Percentiles rank a stretch among this genome's conserved stretches.
These are phyloP conservation scores for Calocybe cyanea DNA, from an alignment of 768 basidiomycete species.

Conservation along the genomic window DNA sequence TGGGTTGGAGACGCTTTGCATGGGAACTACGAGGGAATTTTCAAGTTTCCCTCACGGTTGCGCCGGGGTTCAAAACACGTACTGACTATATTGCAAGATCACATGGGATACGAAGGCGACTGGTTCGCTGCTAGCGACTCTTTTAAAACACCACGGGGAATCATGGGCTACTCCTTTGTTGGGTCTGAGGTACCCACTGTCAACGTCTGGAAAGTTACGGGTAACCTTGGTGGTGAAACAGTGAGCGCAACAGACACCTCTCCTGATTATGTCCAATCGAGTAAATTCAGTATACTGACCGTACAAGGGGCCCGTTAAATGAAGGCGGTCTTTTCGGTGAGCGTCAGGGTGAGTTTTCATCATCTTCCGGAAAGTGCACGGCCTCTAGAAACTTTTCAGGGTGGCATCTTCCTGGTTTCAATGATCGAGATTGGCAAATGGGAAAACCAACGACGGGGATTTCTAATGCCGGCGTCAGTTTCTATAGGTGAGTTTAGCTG, in stretches of 20 bases:
- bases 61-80: constrained; percentile 32
- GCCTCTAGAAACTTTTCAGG: constrained; percentile 23
- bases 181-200: constrained; percentile 36
- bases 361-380: neutral
- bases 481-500: constrained; percentile 34
- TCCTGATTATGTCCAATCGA: neutral
- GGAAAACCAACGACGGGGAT: constrained; percentile 40
- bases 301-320: constrained; percentile 50
- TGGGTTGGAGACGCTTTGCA: constrained; percentile 37
- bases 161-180: constrained; percentile 42
- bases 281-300: constrained; percentile 38
- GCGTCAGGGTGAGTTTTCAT: constrained; percentile 34
- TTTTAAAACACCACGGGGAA: constrained; percentile 48
- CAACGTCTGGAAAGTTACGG: constrained; percentile 46
- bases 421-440: constrained; percentile 41
- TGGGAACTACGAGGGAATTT: constrained; percentile 28
- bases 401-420: constrained; percentile 57
- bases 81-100: constrained; percentile 50
- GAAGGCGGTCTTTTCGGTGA: constrained; percentile 58
- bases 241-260: constrained; percentile 21
- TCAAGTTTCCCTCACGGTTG: constrained; percentile 29
- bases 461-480: constrained; percentile 40
- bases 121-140: constrained; percentile 36
- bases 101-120: constrained; percentile 50
- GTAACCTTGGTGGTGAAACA: constrained; percentile 44